These are phyloP conservation scores for Nematodospora valgi DNA, from an alignment of 805 yeast genomes.

Conservation along the genomic window DNA sequence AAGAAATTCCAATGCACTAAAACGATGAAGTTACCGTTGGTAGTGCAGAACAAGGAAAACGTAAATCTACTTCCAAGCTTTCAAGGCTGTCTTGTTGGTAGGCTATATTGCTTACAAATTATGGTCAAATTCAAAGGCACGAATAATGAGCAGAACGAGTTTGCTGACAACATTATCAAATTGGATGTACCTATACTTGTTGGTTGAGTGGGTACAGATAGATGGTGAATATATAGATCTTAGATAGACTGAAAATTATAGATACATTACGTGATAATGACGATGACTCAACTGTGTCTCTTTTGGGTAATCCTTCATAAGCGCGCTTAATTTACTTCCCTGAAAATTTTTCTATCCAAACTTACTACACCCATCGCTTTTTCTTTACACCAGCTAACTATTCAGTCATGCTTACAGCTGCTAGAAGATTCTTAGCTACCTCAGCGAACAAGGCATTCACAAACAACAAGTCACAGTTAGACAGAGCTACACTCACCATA, in stretches of 20 bases:
- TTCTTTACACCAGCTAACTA: conserved; percentile 2
- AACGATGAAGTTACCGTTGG: conserved; percentile 39
- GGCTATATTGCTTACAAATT: conserved; percentile 54
- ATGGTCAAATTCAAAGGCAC: conserved; percentile 41
- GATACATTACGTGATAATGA: neutral
- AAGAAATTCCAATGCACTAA: conserved; percentile 22
- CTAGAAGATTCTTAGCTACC: conserved; percentile 16
- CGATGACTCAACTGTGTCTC: conserved; percentile 5
- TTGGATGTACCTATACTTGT: conserved; percentile 37
- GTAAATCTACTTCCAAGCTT: conserved; percentile 59
- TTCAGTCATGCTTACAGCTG: conserved; percentile 3
- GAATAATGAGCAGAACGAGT: conserved; percentile 32
- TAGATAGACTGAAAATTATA: too few species aligned
- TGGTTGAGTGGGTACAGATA: conserved; percentile 19
- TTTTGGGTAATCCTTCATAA: conserved; percentile 4
- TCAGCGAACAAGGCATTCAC: conserved; percentile 17
- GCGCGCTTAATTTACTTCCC: conserved; percentile 5
- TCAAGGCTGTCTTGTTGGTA: conserved; percentile 59
- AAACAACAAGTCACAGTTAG: conserved; percentile 43
- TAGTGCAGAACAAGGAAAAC: conserved; percentile 38
- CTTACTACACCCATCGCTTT: conserved; percentile 2
- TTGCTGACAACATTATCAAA: conserved; percentile 27
- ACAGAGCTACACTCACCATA: conserved; percentile 86
- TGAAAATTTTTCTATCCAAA: neutral
- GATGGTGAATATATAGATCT: too few species aligned